A percentile compares a stretch with the other conserved stretches of the same genome.
phyloP scores from a whole-genome alignment of 2,329 filamentous ascomycete genomes.

The Stachybotrys elegans region DNA sequence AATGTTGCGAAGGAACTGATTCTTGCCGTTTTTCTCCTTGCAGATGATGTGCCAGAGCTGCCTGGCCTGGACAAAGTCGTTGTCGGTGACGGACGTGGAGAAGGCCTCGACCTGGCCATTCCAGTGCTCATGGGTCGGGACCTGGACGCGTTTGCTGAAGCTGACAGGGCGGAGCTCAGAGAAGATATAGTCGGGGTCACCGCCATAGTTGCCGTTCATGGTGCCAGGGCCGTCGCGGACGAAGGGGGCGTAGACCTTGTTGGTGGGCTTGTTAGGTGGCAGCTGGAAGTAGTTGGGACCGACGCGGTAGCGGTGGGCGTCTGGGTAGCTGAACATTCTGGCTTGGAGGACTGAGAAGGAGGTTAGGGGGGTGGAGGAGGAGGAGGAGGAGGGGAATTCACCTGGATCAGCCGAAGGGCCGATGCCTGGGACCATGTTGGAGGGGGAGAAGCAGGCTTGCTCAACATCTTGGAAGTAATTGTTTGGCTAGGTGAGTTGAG shows the following conservation, averaged over 20 bases:
- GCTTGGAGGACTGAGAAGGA: slow-evolving; percentile 42
- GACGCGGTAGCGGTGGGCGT: slow-evolving; percentile 47
- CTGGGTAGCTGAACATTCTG: slow-evolving; percentile 43
- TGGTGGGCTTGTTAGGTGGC: slow-evolving; percentile 22
- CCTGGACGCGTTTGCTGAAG: background rate
- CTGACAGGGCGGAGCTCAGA: background rate
- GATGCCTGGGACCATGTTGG: slow-evolving; percentile 44
- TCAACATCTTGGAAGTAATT: slow-evolving; percentile 48
- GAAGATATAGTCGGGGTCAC: background rate
- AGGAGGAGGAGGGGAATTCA: no score
- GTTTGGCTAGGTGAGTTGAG: no score
- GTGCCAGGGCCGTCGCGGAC: slow-evolving; percentile 33
- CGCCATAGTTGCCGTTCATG: slow-evolving; percentile 26
- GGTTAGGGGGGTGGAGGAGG: no score
- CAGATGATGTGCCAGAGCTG: background rate
- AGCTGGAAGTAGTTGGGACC: slow-evolving; percentile 47
- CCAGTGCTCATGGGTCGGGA: background rate
- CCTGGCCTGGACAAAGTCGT: background rate
- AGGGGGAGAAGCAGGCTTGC: slow-evolving; percentile 46
- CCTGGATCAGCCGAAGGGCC: slow-evolving; percentile 41
- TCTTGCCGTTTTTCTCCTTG: background rate
- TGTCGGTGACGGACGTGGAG: background rate
- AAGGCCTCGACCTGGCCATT: background rate
- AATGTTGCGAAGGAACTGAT: slow-evolving; percentile 1
- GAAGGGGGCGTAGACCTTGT: slow-evolving; percentile 27